Percentiles rank a stretch among this genome's conserved stretches.
These are phyloP conservation scores for Chalara sp. DNA, from an alignment of 2,329 filamentous ascomycete genomes.

Conservation along the genomic window DNA sequence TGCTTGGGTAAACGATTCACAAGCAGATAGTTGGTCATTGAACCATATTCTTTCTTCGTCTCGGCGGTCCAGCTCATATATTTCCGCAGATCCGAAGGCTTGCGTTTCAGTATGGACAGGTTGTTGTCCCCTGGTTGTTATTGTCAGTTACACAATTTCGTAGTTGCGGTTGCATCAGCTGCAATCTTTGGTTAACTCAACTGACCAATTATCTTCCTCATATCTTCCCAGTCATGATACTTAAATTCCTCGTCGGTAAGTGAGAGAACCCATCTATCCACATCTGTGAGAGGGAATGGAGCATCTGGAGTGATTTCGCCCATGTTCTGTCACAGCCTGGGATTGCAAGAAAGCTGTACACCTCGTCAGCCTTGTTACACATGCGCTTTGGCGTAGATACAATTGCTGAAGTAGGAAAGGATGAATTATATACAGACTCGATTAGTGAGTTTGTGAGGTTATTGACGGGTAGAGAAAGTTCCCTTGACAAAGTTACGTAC, in stretches of 20 bases:
- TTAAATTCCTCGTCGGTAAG: conserved; percentile 65
- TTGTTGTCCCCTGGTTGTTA: conserved; percentile 41
- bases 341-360: too few relatives aligned
- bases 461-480: too few relatives aligned
- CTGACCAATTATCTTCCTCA: conserved; percentile 61
- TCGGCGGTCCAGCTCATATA: conserved; percentile 74
- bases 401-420: too few relatives aligned
- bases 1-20: conserved; percentile 56
- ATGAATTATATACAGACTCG: too few relatives aligned
- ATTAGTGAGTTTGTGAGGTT: too few relatives aligned
- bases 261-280: conserved; percentile 51
- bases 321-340: too few relatives aligned
- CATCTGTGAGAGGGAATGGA: conserved; percentile 53
- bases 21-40: conserved; percentile 72
- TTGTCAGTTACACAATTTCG: not conserved
- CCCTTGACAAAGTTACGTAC: too few relatives aligned
- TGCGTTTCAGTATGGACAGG: conserved; percentile 69
- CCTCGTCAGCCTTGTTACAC: too few relatives aligned
- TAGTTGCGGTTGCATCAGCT: not conserved
- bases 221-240: conserved; percentile 66
- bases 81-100: conserved; percentile 70
- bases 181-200: not conserved
- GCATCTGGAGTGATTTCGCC: conserved; percentile 14
- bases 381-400: too few relatives aligned
- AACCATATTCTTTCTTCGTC: conserved; percentile 67